phyloP scores from a whole-genome alignment of 2,329 filamentous ascomycete species.

The Didymosphaeria variabile region DNA sequence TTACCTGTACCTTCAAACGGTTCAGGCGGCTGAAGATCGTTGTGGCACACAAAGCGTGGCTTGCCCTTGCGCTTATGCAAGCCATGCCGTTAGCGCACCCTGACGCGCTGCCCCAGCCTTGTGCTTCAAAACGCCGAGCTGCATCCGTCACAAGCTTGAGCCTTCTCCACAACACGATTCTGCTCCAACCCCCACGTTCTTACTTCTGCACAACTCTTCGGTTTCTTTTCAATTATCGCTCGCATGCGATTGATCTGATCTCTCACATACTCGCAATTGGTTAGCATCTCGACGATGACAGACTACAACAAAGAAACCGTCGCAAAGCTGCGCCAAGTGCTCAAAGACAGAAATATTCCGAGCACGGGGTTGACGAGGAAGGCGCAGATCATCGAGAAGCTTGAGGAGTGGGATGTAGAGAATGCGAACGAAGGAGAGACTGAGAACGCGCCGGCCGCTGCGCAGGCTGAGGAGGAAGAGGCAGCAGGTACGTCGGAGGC shows the following conservation, averaged over 20 bases:
- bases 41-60: conserved; percentile 14
- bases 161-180: neutral
- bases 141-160: conserved; percentile 13
- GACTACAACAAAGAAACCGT: conserved; percentile 60
- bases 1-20: neutral
- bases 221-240: neutral
- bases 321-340: conserved; percentile 54
- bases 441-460: conserved; percentile 19
- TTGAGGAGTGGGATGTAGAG: conserved; percentile 44
- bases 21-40: neutral
- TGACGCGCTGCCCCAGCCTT: conserved; percentile 10
- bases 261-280: neutral
- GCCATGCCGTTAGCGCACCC: conserved; percentile 12
- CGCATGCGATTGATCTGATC: neutral
- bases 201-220: neutral
- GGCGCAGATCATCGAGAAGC: conserved; percentile 58
- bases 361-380: conserved; percentile 58
- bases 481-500: conserved; percentile 15
- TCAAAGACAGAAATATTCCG: conserved; percentile 58
- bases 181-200: neutral
- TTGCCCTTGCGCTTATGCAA: neutral
- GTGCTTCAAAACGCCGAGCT: conserved; percentile 11
- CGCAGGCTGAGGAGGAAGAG: conserved; percentile 16
- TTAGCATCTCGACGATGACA: conserved; percentile 33
- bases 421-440: conserved; percentile 24